A percentile compares a stretch with the other conserved stretches of the same genome.
phyloP scores from a whole-genome alignment of 306 rosid genomes.

The Potentilla sterilis region DNA sequence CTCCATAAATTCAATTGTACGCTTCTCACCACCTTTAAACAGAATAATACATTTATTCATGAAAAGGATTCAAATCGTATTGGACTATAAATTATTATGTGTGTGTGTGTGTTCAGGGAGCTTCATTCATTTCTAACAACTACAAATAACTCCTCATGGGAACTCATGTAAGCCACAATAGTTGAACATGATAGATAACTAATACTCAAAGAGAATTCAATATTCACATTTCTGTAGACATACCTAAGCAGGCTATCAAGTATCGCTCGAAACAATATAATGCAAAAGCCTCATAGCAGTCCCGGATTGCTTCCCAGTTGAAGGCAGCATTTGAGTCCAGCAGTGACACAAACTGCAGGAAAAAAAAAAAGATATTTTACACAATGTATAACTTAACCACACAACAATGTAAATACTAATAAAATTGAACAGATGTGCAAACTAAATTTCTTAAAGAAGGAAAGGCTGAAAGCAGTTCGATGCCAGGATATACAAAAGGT shows the following conservation, averaged over 20 bases:
- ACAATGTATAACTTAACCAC: background rate
- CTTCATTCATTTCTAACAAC: background rate
- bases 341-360: slow-evolving; percentile 85
- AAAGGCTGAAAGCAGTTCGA: background rate
- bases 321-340: slow-evolving; percentile 88
- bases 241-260: slow-evolving; percentile 96
- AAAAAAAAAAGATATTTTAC: slow-evolving; percentile 21
- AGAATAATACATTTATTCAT: slow-evolving; percentile 19
- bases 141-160: background rate
- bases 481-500: background rate
- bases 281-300: slow-evolving; percentile 98
- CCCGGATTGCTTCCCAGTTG: slow-evolving; percentile 88
- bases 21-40: slow-evolving; percentile 84
- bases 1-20: slow-evolving; percentile 88
- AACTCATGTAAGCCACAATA: background rate
- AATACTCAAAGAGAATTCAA: background rate
- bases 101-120: background rate
- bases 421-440: background rate
- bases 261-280: slow-evolving; percentile 97
- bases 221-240: slow-evolving; percentile 25
- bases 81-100: slow-evolving; percentile 7
- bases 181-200: background rate
- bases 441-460: background rate
- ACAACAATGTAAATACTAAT: background rate
- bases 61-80: slow-evolving; percentile 10